Base-by-base conservation (phyloP, 805 yeast genomes). In the Candida schatavii region DNA sequence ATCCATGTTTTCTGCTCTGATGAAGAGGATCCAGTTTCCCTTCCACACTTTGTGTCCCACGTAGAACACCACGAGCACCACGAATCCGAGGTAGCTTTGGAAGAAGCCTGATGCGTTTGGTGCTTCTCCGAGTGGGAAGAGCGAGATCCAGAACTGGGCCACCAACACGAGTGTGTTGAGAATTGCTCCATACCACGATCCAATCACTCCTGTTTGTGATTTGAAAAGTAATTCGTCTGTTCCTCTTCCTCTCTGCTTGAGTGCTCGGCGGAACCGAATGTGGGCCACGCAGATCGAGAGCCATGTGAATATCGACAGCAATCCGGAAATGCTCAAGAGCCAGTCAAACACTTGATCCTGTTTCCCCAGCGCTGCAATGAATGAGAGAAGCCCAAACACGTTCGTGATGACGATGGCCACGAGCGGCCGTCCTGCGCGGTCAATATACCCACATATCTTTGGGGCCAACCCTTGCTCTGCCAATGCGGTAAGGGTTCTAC, bases 71-170 rank as follows among this genome's bases (percentile, higher is more conserved):
- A 86, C 41, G 31, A 83, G 68, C 36, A 85, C 75, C 15, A 87
- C 86, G 44, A 74, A 70, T 10, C 88, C 78, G 51, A 87, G 67
- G 61, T 81, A 86, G 20, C 78, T 67, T 56, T 74, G 66, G 70
- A 87, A 87, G 72, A 87, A 87, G 35, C 52, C 63, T 30, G 62
- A 52, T 6, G 87, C 85, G 56, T 65, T 70, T 40, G 84, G 78
- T 7, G 61, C 35, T 5, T 45, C 68, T 11, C 80, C 79, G 35
- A 80, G 56, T 41, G 95, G 95, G 73, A 72, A 86, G 32, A 85
- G 65, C 5, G 93, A 90, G 44, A 83, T 73, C 88, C 91, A 88
- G 71, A 88, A 85, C 65, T 85, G 90, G 23, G 89, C 87, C 43
- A 77, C 66, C 45, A 88, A 68, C 47, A 87, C 81, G 42, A 83